These are phyloP conservation scores for Peronospora tabacina DNA, from an alignment of 352 stramenopile species.

Conservation along the genomic window DNA sequence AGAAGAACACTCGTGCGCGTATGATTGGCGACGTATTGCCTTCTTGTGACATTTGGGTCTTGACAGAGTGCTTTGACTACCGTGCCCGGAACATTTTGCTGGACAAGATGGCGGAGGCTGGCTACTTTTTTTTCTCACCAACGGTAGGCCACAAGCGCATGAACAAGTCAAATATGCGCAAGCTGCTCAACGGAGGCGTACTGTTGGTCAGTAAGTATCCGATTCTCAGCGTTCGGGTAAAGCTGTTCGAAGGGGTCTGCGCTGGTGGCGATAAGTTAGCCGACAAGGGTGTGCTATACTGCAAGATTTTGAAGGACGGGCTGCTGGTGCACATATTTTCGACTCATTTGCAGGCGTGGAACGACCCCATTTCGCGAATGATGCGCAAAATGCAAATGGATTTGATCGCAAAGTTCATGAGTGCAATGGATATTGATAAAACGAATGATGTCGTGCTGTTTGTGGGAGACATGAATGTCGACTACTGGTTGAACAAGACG, in stretches of 20 bases:
- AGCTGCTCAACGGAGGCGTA: slow-evolving; percentile 66
- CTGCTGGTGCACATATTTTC: slow-evolving; percentile 67
- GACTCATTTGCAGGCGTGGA: slow-evolving; percentile 73
- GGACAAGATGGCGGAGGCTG: slow-evolving; percentile 47
- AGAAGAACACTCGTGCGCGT: slow-evolving; percentile 70
- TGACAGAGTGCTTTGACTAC: slow-evolving; percentile 78
- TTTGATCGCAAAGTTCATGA: slow-evolving; percentile 51
- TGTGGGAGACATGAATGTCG: slow-evolving; percentile 66
- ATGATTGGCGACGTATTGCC: slow-evolving; percentile 63
- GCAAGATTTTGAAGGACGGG: slow-evolving; percentile 71
- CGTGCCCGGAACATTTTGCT: slow-evolving; percentile 54
- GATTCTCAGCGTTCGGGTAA: slow-evolving; percentile 62
- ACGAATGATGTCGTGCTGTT: slow-evolving; percentile 54
- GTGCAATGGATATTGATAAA: slow-evolving; percentile 47
- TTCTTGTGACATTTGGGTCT: slow-evolving; percentile 61
- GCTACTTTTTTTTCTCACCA: slow-evolving; percentile 68
- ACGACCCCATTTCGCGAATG: slow-evolving; percentile 43
- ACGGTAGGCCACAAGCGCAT: slow-evolving; percentile 62
- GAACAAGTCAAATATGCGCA: slow-evolving; percentile 58
- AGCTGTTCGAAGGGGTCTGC: slow-evolving; percentile 60
- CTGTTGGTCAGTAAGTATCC: slow-evolving; percentile 64
- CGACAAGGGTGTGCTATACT: slow-evolving; percentile 75
- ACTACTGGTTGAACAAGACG: slow-evolving; percentile 67
- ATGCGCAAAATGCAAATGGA: slow-evolving; percentile 65
- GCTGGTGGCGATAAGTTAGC: slow-evolving; percentile 56